Percentiles rank a stretch among this genome's conserved stretches.
phyloP scores from a whole-genome alignment of 345 rosid genomes.

The Clausena lansium region DNA sequence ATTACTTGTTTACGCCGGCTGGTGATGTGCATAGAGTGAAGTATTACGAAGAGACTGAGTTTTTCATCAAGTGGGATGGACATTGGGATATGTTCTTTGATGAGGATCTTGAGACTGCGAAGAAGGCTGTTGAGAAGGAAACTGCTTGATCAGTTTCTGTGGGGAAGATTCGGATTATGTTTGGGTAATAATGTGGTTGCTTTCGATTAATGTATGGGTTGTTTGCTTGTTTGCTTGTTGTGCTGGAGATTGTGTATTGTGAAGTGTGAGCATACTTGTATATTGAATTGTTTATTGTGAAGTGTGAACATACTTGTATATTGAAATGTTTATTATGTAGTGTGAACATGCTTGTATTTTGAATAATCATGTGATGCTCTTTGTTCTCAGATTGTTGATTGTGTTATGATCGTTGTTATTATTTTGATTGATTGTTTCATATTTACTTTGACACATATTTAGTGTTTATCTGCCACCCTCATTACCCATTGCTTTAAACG shows the following conservation, averaged over 20 bases:
- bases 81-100: conserved; percentile 82
- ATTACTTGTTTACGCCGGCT: conserved; percentile 77
- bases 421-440: background rate
- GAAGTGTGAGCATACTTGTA: background rate
- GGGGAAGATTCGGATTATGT: background rate
- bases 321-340: background rate
- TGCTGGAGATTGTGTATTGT: background rate
- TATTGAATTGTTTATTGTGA: background rate
- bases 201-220: background rate
- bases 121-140: conserved; percentile 39
- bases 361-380: background rate
- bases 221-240: background rate
- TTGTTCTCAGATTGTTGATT: background rate
- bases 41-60: conserved; percentile 85
- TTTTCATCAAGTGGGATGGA: conserved; percentile 95
- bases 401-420: too few relatives aligned
- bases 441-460: too few relatives aligned
- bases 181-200: background rate
- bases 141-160: background rate
- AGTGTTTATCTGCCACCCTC: background rate
- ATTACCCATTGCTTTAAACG: background rate
- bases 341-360: background rate
- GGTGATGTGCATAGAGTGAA: conserved; percentile 85
- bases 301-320: background rate
- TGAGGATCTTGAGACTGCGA: conserved; percentile 72